These are phyloP conservation scores for Cucurbitaria berberidis DNA, from an alignment of 2,329 filamentous ascomycete species.

Conservation along the genomic window DNA sequence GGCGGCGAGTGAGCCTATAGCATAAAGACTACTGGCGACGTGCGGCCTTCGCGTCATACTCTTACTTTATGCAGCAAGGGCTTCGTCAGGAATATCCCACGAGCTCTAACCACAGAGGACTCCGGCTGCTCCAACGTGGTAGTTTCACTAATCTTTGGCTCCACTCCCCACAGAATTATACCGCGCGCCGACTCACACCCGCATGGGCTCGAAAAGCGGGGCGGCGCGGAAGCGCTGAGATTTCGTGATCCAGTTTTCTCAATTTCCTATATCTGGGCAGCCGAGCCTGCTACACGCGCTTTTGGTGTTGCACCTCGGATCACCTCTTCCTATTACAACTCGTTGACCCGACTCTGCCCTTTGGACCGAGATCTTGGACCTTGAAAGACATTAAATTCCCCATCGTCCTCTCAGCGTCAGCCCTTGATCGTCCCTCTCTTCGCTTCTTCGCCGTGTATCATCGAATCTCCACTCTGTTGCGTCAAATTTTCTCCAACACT, in stretches of 20 bases:
- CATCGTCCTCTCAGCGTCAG: conserved; percentile 12
- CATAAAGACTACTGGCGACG: conserved; percentile 9
- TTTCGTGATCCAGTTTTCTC: conserved; percentile 24
- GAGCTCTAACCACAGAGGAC: conserved; percentile 28
- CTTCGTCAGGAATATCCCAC: conserved; percentile 30
- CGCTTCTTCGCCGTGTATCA: conserved; percentile 22
- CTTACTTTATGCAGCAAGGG: conserved; percentile 23
- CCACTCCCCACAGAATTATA: conserved; percentile 25
- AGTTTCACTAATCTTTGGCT: conserved; percentile 21
- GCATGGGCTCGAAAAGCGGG: conserved; percentile 22
- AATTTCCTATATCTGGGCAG: conserved; percentile 20
- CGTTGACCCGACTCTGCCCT: conserved; percentile 15
- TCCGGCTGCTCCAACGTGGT: conserved; percentile 33
- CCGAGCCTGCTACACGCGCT: conserved; percentile 17
- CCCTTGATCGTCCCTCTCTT: conserved; percentile 8
- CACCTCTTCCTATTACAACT: conserved; percentile 12
- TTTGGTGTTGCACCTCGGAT: conserved; percentile 27
- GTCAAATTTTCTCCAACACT: conserved; percentile 28
- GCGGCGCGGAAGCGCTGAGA: conserved; percentile 22
- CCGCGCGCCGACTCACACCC: conserved; percentile 16
- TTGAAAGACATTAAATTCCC: conserved; percentile 16
- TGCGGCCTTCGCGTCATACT: conserved; percentile 24
- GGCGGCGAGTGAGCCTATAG: conserved; percentile 17
- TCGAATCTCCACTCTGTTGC: conserved; percentile 38
- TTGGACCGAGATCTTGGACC: conserved; percentile 19